Base-by-base conservation (phyloP, 768 basidiomycete species). In the Collybia sordida region DNA sequence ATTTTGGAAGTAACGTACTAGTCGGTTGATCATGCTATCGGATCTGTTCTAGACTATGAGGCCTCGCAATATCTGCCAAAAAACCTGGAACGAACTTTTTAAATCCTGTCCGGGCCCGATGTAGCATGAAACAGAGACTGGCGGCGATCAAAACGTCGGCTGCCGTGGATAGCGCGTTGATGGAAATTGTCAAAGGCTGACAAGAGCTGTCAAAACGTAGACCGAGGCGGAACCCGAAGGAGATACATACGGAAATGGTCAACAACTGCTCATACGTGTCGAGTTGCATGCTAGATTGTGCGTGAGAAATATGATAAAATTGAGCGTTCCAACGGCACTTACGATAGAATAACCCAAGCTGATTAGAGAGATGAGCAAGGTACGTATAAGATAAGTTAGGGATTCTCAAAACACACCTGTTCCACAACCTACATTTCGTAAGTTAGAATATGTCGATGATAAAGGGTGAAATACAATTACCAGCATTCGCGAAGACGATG, bases 51-150 rank as follows among this genome's bases (percentile, higher is more conserved):
- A 17, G 23, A n/a, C 9, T 25, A 6, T 22, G 17, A 36, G 38
- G 38, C 8, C 19, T 35, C 12, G 8, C 3, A 38, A 45, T 25
- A n/a, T 28, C 11, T 12, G n/a, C 25, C 34, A 47, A 17, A 23
- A 36, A 17, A 19, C 28, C 17, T 24, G 14, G 24, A n/a, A 44
- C 17, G 5, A 41, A 72, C 79, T 64, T 75, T 42, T 66, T 70
- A 63, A 81, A 82, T 2, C 80, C 79, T 5, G 81, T 81, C 8
- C 79, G 70, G 1, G 79, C 73, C 14, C 50, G 63, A 11, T 78
- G 73, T 27, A 83, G 65, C 49, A 83, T 55, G 38, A 59, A 52
- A 45, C 74, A 77, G 2, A 83, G 70, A n/a, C 70, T 70, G 11
- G 50, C 45, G 0, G 82, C 80, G 31, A 83, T 83, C 7, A 77